Conservation (phyloP, 305 asterid species). For the Ilex paraguariensis region DNA sequence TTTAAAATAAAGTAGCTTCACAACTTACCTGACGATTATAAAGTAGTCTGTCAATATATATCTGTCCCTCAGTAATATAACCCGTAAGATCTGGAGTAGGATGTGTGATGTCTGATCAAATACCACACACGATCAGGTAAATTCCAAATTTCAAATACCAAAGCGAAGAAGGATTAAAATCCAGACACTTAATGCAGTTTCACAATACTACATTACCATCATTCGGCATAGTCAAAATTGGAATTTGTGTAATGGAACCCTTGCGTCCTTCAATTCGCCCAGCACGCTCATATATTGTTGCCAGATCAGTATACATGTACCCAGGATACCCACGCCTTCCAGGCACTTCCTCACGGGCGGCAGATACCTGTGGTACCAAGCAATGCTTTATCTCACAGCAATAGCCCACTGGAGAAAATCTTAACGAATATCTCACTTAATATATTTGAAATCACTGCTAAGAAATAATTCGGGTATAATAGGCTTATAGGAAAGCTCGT, state of each 20-base stretch:
- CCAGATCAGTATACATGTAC: slow-evolving; percentile 87
- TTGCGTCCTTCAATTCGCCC: slow-evolving; percentile 91
- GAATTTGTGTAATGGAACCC: slow-evolving; percentile 92
- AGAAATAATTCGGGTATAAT: too few species aligned
- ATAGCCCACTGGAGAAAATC: too few species aligned
- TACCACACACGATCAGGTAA: slow-evolving; percentile 11
- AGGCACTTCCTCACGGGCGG: slow-evolving; percentile 98
- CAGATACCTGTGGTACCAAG: slow-evolving; percentile 64
- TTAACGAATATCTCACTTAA: too few species aligned
- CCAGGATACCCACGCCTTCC: slow-evolving; percentile 93
- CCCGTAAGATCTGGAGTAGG: slow-evolving; percentile 99
- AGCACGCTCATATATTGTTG: slow-evolving; percentile 90
- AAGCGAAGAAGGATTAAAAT: slow-evolving; percentile 8
- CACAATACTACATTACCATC: slow-evolving; percentile 45
- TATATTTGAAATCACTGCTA: too few species aligned
- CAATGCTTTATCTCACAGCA: background rate
- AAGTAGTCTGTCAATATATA: slow-evolving; percentile 94
- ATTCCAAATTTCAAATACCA: slow-evolving; percentile 12
- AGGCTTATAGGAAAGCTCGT: too few species aligned
- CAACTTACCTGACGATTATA: slow-evolving; percentile 79
- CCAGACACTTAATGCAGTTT: slow-evolving; percentile 2
- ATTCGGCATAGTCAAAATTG: slow-evolving; percentile 91
- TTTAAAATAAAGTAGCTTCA: slow-evolving; percentile 2
- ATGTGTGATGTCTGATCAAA: slow-evolving; percentile 91
- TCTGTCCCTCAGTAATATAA: slow-evolving; percentile 97